Conservation (phyloP, 75 land plant species). For the Sequoia sempervirens region DNA sequence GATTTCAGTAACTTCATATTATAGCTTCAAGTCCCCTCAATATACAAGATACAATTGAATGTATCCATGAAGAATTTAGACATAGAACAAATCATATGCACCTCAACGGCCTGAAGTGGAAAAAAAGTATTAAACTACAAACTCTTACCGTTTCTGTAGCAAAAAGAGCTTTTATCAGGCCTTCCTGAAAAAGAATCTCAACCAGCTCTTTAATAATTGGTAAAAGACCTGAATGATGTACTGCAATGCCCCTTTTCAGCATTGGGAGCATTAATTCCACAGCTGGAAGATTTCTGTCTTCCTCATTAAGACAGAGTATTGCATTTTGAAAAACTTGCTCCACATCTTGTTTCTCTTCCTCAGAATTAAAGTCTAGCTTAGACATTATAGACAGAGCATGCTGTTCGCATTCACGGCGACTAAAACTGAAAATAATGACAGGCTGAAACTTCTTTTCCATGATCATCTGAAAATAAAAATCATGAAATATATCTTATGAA, state of each 20-base stretch:
- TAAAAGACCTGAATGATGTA: constrained; percentile 63
- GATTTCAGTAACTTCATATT: background rate
- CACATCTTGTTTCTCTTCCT: constrained; percentile 65
- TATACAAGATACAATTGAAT: background rate
- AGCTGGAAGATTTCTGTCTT: constrained; percentile 67
- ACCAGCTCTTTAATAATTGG: constrained; percentile 54
- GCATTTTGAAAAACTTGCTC: constrained; percentile 72
- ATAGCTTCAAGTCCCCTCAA: background rate
- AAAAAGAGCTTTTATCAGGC: constrained; percentile 57
- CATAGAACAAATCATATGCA: background rate
- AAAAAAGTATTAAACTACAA: background rate
- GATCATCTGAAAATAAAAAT: constrained; percentile 35
- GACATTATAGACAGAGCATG: constrained; percentile 43
- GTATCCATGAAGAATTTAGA: background rate
- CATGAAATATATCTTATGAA: background rate
- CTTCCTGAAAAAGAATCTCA: constrained; percentile 59
- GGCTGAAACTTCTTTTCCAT: constrained; percentile 52
- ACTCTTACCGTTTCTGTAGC: constrained; percentile 52
- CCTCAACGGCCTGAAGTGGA: background rate
- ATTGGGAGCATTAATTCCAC: constrained; percentile 42
- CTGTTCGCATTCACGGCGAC: constrained; percentile 59
- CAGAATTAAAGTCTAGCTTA: constrained; percentile 68
- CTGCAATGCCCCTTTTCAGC: constrained; percentile 47
- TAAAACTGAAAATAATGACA: constrained; percentile 59
- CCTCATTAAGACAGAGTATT: constrained; percentile 67